Conservation (phyloP, 2,329 filamentous ascomycete species). For the Penicillium crustosum region DNA sequence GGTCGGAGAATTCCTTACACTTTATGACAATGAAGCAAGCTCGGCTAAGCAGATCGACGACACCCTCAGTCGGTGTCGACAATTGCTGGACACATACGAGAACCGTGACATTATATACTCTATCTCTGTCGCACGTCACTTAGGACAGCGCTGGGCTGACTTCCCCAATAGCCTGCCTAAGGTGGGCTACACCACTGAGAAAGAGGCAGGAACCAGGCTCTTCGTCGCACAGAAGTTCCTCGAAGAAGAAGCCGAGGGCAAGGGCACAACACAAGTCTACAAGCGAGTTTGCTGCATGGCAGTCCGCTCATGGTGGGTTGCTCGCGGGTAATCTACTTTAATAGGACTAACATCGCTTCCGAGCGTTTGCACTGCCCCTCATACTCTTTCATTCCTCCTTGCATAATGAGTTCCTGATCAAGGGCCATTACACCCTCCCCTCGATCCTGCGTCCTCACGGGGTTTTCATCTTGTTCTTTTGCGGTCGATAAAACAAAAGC, state of each 20-base stretch:
- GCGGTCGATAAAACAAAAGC: constrained; percentile 22
- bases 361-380: not conserved
- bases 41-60: constrained; percentile 62
- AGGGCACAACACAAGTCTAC: constrained; percentile 73
- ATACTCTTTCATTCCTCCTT: constrained; percentile 7
- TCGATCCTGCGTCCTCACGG: constrained; percentile 9
- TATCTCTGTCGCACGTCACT: constrained; percentile 74
- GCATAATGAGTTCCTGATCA: constrained; percentile 5
- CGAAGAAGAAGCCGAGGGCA: constrained; percentile 62
- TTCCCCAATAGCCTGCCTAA: constrained; percentile 57
- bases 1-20: constrained; percentile 69
- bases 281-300: constrained; percentile 69
- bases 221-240: constrained; percentile 70
- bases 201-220: constrained; percentile 65
- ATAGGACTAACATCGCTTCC: not conserved
- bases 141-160: constrained; percentile 65
- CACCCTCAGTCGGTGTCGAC: constrained; percentile 64
- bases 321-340: constrained; percentile 31
- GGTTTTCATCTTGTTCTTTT: constrained; percentile 10
- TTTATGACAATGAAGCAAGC: constrained; percentile 59
- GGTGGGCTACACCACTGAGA: constrained; percentile 64
- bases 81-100: constrained; percentile 74
- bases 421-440: constrained; percentile 6
- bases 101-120: constrained; percentile 90
- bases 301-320: constrained; percentile 55